phyloP scores from a whole-genome alignment of 441 rosid genomes.

The Brassica hybrid region DNA sequence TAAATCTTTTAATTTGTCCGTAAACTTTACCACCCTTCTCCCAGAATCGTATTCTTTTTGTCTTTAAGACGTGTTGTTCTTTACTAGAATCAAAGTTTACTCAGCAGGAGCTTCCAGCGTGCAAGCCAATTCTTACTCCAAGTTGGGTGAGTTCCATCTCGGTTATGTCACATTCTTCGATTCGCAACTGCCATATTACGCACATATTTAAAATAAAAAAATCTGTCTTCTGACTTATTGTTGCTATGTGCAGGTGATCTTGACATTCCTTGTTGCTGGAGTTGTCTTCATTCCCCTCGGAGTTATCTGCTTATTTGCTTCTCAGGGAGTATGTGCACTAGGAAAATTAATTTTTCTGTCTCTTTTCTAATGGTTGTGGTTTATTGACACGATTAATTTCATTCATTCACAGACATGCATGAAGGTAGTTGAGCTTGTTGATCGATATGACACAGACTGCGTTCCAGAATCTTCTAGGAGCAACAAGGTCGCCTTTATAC shows the following conservation, averaged over 20 bases:
- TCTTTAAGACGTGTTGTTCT: conserved; percentile 7
- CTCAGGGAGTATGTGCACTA: conserved; percentile 36
- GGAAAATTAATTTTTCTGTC: neutral
- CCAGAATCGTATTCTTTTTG: conserved; percentile 6
- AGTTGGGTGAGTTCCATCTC: conserved; percentile 51
- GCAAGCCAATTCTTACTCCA: conserved; percentile 81
- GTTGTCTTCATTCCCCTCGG: conserved; percentile 45
- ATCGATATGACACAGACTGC: conserved; percentile 43
- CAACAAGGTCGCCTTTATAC: conserved; percentile 44
- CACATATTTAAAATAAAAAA: neutral
- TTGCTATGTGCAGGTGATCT: conserved; percentile 34
- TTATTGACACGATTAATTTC: conserved; percentile 30
- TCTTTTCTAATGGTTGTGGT: conserved; percentile 10
- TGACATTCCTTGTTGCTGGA: conserved; percentile 42
- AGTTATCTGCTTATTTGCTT: conserved; percentile 41
- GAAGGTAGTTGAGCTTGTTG: conserved; percentile 51
- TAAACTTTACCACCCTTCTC: neutral
- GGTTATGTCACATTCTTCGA: conserved; percentile 4
- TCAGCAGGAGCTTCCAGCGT: conserved; percentile 85
- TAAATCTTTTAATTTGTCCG: too few species aligned
- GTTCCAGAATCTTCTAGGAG: conserved; percentile 40
- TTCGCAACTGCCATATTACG: neutral
- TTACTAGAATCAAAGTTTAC: conserved; percentile 71
- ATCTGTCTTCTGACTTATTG: neutral
- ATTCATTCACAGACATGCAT: conserved; percentile 26